Evolutionary conservation across 306 rosid species (phyloP).

Genomic region (Bauhinia variegata): DNA sequence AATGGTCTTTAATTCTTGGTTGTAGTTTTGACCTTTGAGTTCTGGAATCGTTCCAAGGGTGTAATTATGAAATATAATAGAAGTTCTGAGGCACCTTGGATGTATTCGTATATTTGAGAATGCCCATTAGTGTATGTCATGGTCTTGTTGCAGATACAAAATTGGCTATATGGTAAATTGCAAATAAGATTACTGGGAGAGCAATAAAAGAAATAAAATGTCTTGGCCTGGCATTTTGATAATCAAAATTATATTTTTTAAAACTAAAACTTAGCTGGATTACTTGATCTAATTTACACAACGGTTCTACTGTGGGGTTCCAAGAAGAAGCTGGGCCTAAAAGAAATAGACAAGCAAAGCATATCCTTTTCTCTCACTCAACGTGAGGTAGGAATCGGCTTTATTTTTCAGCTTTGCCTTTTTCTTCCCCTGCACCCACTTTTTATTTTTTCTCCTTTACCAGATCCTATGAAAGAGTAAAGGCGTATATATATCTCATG

Average conservation of each 20-base stretch:
- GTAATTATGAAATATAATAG: background rate
- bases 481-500: slow-evolving; percentile 35
- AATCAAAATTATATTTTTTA: no score
- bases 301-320: slow-evolving; percentile 16
- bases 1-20: slow-evolving; percentile 13
- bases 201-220: background rate
- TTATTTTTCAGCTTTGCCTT: slow-evolving; percentile 46
- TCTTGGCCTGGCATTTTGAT: slow-evolving; percentile 22
- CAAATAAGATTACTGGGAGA: no score
- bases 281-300: background rate
- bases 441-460: slow-evolving; percentile 28
- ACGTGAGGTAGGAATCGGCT: slow-evolving; percentile 54
- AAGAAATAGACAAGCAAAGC: slow-evolving; percentile 49
- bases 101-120: background rate
- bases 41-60: slow-evolving; percentile 16
- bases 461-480: slow-evolving; percentile 67
- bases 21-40: slow-evolving; percentile 35
- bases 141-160: no score
- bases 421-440: slow-evolving; percentile 9
- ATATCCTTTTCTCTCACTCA: slow-evolving; percentile 49
- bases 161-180: no score
- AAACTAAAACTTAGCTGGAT: background rate
- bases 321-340: slow-evolving; percentile 45
- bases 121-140: no score
- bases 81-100: slow-evolving; percentile 33